Conservation (phyloP, 768 basidiomycete species). For the Psilocybe subaeruginosa region DNA sequence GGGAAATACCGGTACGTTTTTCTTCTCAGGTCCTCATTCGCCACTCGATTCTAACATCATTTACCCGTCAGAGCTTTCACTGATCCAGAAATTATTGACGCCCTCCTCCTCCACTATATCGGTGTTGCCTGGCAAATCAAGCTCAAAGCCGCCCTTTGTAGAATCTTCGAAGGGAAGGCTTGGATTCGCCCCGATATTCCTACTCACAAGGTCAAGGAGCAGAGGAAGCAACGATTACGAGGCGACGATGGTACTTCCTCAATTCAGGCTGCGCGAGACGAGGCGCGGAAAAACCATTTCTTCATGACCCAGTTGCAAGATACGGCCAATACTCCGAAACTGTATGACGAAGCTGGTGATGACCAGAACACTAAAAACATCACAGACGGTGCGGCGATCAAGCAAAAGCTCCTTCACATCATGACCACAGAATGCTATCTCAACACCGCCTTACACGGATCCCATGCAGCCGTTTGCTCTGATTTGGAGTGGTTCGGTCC, state of each 20-base stretch:
- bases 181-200: constrained; percentile 7
- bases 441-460: constrained; percentile 36
- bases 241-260: constrained; percentile 16
- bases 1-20: constrained; percentile 43
- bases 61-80: constrained; percentile 38
- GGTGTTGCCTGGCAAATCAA: constrained; percentile 45
- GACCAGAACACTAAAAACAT: constrained; percentile 8
- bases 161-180: constrained; percentile 12
- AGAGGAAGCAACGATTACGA: constrained; percentile 21
- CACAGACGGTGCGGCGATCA: constrained; percentile 13
- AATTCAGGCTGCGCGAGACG: constrained; percentile 31
- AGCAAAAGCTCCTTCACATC: constrained; percentile 43
- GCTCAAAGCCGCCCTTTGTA: constrained; percentile 31
- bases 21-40: neutral
- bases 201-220: constrained; percentile 12
- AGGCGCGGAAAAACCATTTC: constrained; percentile 28
- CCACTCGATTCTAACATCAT: neutral
- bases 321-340: constrained; percentile 12
- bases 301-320: constrained; percentile 37
- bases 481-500: constrained; percentile 51
- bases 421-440: constrained; percentile 44
- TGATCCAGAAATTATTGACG: constrained; percentile 50
- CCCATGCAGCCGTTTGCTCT: constrained; percentile 40
- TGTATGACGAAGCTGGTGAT: constrained; percentile 20
- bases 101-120: constrained; percentile 46